A percentile compares a stretch with the other conserved stretches of the same genome.
Evolutionary conservation across 1,284 basidiomycete species (phyloP).

Genomic region (Marasmius fiardii): DNA sequence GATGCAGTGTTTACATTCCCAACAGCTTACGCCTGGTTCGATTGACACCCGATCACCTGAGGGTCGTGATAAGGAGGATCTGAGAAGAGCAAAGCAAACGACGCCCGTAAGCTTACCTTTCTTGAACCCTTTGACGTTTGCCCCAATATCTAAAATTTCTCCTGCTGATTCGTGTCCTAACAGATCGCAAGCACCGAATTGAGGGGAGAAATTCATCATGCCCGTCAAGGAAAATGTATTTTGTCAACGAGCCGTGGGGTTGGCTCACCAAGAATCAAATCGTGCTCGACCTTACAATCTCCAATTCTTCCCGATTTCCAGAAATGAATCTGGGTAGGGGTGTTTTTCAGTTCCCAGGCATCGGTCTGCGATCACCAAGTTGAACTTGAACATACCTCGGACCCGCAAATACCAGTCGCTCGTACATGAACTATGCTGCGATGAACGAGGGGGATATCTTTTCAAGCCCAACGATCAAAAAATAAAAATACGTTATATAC

Average conservation of each 20-base stretch:
- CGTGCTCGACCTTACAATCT: slow-evolving; percentile 12
- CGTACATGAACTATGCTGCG: slow-evolving; percentile 10
- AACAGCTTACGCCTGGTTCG: slow-evolving; percentile 10
- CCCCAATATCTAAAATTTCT: slow-evolving; percentile 10
- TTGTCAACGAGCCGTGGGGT: background rate
- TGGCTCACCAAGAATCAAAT: slow-evolving; percentile 11
- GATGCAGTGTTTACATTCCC: slow-evolving; percentile 15
- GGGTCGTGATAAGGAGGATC: background rate
- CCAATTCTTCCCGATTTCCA: slow-evolving; percentile 15
- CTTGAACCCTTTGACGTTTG: slow-evolving; percentile 8
- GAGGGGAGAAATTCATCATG: background rate
- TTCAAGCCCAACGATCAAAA: too few species aligned
- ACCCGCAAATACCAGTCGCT: slow-evolving; percentile 12
- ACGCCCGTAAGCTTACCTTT: background rate
- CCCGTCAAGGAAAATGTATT: background rate
- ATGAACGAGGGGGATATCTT: background rate
- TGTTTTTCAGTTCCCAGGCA: too few species aligned
- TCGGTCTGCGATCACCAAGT: background rate
- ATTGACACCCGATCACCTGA: slow-evolving; percentile 11
- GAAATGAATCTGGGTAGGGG: slow-evolving; percentile 10
- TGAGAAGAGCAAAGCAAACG: background rate
- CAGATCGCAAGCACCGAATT: background rate
- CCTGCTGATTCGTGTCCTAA: slow-evolving; percentile 12
- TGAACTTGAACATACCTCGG: slow-evolving; percentile 2
- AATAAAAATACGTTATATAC: background rate